Percentiles rank a stretch among this genome's conserved stretches.
Conservation (phyloP, 306 rosid species). For the Vachellia pachyceras region DNA sequence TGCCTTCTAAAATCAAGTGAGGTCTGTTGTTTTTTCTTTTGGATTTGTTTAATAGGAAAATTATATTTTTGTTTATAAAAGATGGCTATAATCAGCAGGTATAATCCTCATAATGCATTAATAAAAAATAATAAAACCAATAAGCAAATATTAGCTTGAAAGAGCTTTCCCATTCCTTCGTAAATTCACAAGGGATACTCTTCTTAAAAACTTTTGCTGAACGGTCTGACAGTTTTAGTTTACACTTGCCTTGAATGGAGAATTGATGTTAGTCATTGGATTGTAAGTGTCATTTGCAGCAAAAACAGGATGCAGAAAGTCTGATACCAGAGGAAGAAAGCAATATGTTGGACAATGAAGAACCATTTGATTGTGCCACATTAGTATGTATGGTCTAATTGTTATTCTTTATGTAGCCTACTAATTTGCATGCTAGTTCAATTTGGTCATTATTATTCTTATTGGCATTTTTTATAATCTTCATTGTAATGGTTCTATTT, state of each 20-base stretch:
- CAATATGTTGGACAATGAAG: conserved; percentile 45
- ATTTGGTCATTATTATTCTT: not conserved
- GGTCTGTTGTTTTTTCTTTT: conserved; percentile 36
- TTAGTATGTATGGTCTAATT: conserved; percentile 61
- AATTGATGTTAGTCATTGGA: conserved; percentile 18
- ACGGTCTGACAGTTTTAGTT: too few relatives aligned
- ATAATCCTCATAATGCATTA: not conserved
- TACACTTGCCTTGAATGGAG: conserved; percentile 2
- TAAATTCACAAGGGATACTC: too few relatives aligned
- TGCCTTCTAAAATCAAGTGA: conserved; percentile 47
- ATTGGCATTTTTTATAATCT: conserved; percentile 4
- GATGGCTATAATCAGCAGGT: not conserved
- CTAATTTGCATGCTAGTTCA: not conserved
- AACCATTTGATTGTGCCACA: conserved; percentile 60
- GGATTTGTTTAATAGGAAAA: not conserved
- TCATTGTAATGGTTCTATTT: conserved; percentile 23
- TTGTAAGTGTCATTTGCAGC: conserved; percentile 40
- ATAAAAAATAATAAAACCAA: not conserved
- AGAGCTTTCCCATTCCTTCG: too few relatives aligned
- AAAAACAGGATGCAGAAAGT: conserved; percentile 36
- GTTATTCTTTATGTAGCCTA: conserved; percentile 20
- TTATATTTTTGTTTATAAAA: not conserved
- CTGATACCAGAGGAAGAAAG: conserved; percentile 39
- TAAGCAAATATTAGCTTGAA: not conserved
- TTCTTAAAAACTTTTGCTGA: too few relatives aligned